Conservation (phyloP, 176 grass and related monocot genomes). For the Oropetium thomaeum region DNA sequence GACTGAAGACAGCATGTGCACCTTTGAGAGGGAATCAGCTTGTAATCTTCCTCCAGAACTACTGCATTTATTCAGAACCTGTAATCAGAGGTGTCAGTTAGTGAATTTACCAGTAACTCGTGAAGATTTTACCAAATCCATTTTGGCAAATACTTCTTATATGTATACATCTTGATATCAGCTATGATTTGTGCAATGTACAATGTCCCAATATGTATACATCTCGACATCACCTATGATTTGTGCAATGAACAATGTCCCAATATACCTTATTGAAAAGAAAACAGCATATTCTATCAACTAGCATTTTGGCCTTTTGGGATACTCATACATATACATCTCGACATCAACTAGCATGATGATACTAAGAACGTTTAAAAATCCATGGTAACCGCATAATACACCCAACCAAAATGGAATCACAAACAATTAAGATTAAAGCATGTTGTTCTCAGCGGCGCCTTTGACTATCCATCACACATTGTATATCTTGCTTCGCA, state of each 20-base stretch:
- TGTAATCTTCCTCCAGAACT: slow-evolving; percentile 41
- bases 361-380: not conserved
- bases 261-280: not conserved
- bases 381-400: not conserved
- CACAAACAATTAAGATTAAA: slow-evolving; percentile 14
- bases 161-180: too few species aligned
- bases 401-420: not conserved
- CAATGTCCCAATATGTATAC: too few species aligned
- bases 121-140: too few species aligned
- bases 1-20: slow-evolving; percentile 21
- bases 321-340: not conserved
- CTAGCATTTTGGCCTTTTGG: slow-evolving; percentile 3
- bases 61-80: slow-evolving; percentile 55
- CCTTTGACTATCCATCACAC: not conserved
- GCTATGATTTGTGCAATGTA: too few species aligned
- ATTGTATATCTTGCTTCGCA: not conserved
- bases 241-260: slow-evolving; percentile 6
- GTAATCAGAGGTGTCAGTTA: slow-evolving; percentile 9
- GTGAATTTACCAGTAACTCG: not conserved
- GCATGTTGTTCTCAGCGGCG: not conserved
- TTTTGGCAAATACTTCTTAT: slow-evolving; percentile 13
- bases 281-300: not conserved
- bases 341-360: slow-evolving; percentile 13
- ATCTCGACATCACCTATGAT: too few species aligned
- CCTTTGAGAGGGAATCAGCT: slow-evolving; percentile 55